A percentile compares a stretch with the other conserved stretches of the same genome.
These are phyloP conservation scores for Neonectria neomacrospora DNA, from an alignment of 2,329 filamentous ascomycete genomes.

Conservation along the genomic window DNA sequence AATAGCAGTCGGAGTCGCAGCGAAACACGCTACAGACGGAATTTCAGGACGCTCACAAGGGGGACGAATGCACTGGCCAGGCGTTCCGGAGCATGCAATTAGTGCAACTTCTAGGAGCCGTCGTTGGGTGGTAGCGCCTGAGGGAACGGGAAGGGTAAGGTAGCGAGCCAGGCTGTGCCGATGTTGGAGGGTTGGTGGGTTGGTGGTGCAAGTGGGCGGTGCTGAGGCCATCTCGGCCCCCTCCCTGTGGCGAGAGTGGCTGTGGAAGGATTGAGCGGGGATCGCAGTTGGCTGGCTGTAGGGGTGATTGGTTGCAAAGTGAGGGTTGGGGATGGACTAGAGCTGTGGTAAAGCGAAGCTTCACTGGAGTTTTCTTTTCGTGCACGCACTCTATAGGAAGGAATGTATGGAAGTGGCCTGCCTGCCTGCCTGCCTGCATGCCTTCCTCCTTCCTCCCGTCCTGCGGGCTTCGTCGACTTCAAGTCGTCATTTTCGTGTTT, in stretches of 20 bases:
- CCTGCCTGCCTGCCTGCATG: background rate
- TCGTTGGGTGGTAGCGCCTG: background rate
- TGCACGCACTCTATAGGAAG: no score
- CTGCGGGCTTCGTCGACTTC: no score
- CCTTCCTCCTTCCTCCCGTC: no score
- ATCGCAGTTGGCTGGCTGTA: background rate
- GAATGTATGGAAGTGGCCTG: no score
- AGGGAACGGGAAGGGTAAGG: background rate
- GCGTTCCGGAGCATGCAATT: constrained; percentile 1
- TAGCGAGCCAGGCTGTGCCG: background rate
- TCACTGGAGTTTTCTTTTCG: background rate
- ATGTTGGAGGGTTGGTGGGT: background rate
- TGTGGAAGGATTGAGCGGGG: background rate
- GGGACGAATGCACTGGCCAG: background rate
- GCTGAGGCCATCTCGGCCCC: background rate
- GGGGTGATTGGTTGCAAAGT: background rate
- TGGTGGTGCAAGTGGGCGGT: constrained; percentile 2
- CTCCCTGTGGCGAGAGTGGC: background rate
- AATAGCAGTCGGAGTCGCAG: background rate
- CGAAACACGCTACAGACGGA: background rate
- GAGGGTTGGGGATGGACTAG: background rate
- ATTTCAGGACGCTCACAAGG: background rate
- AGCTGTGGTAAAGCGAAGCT: background rate
- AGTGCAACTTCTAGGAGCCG: background rate
- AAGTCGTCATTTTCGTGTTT: background rate